Conservation (phyloP, 75 land plant species). For the Ceratopteris richardii region DNA sequence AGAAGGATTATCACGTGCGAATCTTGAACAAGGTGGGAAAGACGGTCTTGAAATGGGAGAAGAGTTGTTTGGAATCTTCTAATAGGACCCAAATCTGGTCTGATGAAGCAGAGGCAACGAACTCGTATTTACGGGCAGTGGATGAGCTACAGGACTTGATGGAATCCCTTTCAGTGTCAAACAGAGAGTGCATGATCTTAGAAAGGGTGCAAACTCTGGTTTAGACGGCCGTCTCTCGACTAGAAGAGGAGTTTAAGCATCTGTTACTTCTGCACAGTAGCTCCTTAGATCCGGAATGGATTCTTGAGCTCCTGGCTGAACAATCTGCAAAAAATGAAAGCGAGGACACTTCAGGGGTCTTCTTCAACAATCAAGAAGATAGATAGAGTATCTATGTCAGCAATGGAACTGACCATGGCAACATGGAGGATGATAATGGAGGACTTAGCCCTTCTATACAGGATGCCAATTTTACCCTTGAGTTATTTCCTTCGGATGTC, state of each 20-base stretch:
- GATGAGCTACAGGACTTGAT: conserved; percentile 29
- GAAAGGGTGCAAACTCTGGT: conserved; percentile 42
- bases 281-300: conserved; percentile 18
- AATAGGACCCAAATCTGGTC: conserved; percentile 7
- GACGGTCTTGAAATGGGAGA: too few species aligned
- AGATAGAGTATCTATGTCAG: not conserved
- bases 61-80: not conserved
- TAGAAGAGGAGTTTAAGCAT: conserved; percentile 83
- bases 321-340: not conserved
- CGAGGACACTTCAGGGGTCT: too few species aligned
- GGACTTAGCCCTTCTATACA: too few species aligned
- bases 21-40: conserved; percentile 15
- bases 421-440: too few species aligned
- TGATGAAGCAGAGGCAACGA: too few species aligned
- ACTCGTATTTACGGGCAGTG: conserved; percentile 15
- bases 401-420: not conserved
- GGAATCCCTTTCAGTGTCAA: conserved; percentile 8
- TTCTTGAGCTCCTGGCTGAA: too few species aligned
- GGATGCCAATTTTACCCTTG: too few species aligned
- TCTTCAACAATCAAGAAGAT: not conserved
- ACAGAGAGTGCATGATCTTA: conserved; percentile 18
- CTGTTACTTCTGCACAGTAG: conserved; percentile 28
- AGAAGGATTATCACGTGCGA: conserved; percentile 2
- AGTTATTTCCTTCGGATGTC: conserved; percentile 30
- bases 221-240: conserved; percentile 75